A percentile compares a stretch with the other conserved stretches of the same genome.
Evolutionary conservation across 768 basidiomycete genomes (phyloP).

Genomic region (Leccinellum luteum): DNA sequence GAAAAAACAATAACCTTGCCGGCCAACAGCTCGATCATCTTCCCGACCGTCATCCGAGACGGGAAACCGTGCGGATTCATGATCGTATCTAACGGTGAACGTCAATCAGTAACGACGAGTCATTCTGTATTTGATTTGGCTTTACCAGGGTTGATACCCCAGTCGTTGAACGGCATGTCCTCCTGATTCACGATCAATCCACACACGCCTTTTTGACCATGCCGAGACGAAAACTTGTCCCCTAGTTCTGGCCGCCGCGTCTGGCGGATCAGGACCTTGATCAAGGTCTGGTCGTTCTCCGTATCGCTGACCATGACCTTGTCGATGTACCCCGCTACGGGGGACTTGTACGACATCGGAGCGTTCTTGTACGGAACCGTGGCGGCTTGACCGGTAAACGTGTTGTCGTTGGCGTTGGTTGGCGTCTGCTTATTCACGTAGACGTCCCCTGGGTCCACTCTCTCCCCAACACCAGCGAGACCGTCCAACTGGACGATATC

Average conservation of each 20-base stretch:
- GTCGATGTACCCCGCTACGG: slow-evolving; percentile 92
- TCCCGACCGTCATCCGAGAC: slow-evolving; percentile 98
- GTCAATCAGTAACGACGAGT: slow-evolving; percentile 11
- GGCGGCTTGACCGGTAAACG: slow-evolving; percentile 79
- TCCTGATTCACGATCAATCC: slow-evolving; percentile 98
- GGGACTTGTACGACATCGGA: slow-evolving; percentile 91
- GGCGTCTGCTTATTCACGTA: slow-evolving; percentile 98
- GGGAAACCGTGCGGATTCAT: slow-evolving; percentile 99
- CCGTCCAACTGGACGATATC: slow-evolving; percentile 92
- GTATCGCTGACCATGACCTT: slow-evolving; percentile 98
- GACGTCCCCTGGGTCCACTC: slow-evolving; percentile 88
- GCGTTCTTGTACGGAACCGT: slow-evolving; percentile 88
- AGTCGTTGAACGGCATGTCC: slow-evolving; percentile 99
- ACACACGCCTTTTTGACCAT: slow-evolving; percentile 99
- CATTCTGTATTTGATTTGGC: background rate
- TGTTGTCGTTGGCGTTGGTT: slow-evolving; percentile 89
- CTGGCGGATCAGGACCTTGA: slow-evolving; percentile 97
- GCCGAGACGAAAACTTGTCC: slow-evolving; percentile 97
- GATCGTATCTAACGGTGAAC: slow-evolving; percentile 72
- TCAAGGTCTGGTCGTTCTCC: slow-evolving; percentile 92
- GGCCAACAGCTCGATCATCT: slow-evolving; percentile 97
- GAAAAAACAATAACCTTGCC: slow-evolving; percentile 66
- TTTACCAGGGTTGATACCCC: slow-evolving; percentile 86
- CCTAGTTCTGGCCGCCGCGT: slow-evolving; percentile 95
- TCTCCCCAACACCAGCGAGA: slow-evolving; percentile 91